Evolutionary conservation across 495 filamentous ascomycete genomes (phyloP).

Genomic region (Penicillium subrubescens): DNA sequence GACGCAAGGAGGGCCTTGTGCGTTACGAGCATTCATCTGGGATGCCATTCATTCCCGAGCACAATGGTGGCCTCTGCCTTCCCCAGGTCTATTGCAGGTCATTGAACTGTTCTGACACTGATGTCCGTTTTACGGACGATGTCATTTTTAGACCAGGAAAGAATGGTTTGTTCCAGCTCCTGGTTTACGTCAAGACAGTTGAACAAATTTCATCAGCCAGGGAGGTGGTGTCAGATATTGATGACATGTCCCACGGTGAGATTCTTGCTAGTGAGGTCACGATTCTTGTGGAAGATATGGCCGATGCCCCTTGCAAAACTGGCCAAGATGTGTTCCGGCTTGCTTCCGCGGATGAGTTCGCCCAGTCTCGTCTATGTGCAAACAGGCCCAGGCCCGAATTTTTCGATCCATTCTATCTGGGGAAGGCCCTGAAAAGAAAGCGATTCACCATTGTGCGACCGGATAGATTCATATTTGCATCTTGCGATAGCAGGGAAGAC

Average conservation of each 20-base stretch:
- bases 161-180: conserved; percentile 28
- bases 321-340: conserved; percentile 14
- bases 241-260: conserved; percentile 19
- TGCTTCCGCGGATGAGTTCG: conserved; percentile 28
- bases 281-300: conserved; percentile 19
- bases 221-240: conserved; percentile 14
- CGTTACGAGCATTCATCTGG: conserved; percentile 27
- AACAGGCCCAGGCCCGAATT: conserved; percentile 22
- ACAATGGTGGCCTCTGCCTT: conserved; percentile 33
- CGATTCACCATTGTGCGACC: conserved; percentile 27
- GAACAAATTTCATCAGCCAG: conserved; percentile 11
- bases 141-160: conserved; percentile 23
- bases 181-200: conserved; percentile 22
- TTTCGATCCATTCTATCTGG: conserved; percentile 23
- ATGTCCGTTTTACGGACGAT: conserved; percentile 30
- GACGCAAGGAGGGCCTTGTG: conserved; percentile 29
- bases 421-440: conserved; percentile 14
- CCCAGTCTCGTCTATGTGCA: conserved; percentile 21
- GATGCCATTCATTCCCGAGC: conserved; percentile 35
- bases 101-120: not conserved
- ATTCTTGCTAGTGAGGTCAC: conserved; percentile 17
- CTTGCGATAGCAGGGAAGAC: conserved; percentile 19
- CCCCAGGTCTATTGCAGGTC: conserved; percentile 37
- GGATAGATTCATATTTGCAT: conserved; percentile 32
- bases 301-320: not conserved